Percentiles rank a stretch among this genome's conserved stretches.
phyloP scores from a whole-genome alignment of 2,329 filamentous ascomycete species.

The Ophiostoma tasmaniense region DNA sequence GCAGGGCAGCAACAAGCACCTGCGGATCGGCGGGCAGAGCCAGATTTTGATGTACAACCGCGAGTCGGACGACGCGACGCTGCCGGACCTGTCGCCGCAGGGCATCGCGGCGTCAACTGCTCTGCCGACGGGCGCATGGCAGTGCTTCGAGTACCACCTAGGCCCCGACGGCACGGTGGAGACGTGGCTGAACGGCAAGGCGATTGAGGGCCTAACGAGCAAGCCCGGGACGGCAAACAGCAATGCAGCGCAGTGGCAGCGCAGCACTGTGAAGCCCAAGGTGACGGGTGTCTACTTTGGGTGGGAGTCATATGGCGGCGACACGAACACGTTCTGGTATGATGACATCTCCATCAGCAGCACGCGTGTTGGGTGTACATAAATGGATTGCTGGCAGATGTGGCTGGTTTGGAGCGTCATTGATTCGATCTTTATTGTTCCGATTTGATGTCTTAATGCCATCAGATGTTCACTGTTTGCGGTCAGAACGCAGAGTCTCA shows the following conservation, averaged over 20 bases:
- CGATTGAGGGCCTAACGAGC: slow-evolving; percentile 43
- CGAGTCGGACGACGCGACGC: slow-evolving; percentile 53
- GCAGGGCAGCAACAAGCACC: slow-evolving; percentile 48
- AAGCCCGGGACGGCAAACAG: slow-evolving; percentile 40
- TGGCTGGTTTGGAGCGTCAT: no score
- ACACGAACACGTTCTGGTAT: slow-evolving; percentile 55
- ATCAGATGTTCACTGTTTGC: not conserved
- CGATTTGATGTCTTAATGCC: not conserved
- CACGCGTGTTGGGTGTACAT: slow-evolving; percentile 39
- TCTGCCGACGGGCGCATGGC: slow-evolving; percentile 43
- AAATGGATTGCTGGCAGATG: not conserved
- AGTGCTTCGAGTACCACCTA: slow-evolving; percentile 55
- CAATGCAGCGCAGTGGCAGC: slow-evolving; percentile 46
- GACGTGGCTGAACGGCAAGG: slow-evolving; percentile 49
- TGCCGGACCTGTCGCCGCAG: slow-evolving; percentile 51
- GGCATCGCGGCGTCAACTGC: slow-evolving; percentile 47
- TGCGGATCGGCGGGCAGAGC: slow-evolving; percentile 53
- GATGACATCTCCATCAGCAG: slow-evolving; percentile 47
- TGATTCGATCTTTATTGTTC: no score
- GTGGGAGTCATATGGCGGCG: slow-evolving; percentile 55
- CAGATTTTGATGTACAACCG: slow-evolving; percentile 58
- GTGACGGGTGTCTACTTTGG: slow-evolving; percentile 51
- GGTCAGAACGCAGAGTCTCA: not conserved
- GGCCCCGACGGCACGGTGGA: slow-evolving; percentile 50
- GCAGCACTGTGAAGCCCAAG: slow-evolving; percentile 41